Conservation (phyloP, 169 alveolate species). For the Cryptosporidium baileyi region DNA sequence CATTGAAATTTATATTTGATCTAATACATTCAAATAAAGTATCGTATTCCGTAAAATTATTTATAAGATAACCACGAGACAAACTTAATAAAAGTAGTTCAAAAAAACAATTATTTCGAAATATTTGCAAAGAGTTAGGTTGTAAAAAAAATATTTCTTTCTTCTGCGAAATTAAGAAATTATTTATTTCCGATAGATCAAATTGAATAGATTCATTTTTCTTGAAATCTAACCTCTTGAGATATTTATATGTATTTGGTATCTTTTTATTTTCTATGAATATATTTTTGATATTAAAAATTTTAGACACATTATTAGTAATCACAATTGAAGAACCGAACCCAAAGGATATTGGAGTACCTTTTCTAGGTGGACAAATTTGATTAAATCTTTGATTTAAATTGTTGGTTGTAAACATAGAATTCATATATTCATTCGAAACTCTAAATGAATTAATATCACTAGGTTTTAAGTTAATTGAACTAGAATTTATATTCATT, state of each 20-base stretch:
- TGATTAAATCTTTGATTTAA: neutral
- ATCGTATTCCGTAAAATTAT: conserved; percentile 28
- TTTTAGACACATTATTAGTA: neutral
- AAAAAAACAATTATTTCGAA: conserved; percentile 19
- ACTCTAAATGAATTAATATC: too few relatives aligned
- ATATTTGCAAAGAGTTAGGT: neutral
- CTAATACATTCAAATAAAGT: neutral
- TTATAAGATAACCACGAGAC: neutral
- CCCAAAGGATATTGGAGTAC: conserved; percentile 33
- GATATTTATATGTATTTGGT: neutral
- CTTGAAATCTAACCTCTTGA: neutral
- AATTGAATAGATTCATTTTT: neutral
- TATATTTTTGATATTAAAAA: neutral
- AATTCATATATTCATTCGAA: too few relatives aligned
- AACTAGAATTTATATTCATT: too few relatives aligned
- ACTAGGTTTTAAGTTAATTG: too few relatives aligned
- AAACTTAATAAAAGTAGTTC: conserved; percentile 2
- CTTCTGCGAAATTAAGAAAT: neutral
- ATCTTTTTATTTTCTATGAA: neutral
- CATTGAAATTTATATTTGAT: neutral
- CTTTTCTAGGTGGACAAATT: conserved; percentile 44
- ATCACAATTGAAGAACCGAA: conserved; percentile 12
- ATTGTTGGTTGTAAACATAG: too few relatives aligned
- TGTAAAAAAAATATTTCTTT: neutral
- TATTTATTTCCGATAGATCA: too few relatives aligned